These are phyloP conservation scores for Ophiostoma ulmi DNA, from an alignment of 2,329 filamentous ascomycete genomes.

Conservation along the genomic window DNA sequence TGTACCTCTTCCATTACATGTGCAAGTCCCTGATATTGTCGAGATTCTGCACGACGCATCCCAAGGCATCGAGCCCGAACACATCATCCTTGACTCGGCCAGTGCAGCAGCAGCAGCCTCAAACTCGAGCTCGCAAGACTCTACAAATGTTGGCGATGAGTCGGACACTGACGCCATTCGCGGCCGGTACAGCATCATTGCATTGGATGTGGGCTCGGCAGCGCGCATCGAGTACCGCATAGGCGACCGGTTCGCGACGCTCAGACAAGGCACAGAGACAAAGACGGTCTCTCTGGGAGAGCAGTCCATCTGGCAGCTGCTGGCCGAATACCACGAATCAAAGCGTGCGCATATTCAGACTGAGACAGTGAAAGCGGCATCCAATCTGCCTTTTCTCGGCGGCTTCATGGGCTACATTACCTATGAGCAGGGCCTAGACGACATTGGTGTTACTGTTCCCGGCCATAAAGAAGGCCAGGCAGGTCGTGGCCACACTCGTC, in stretches of 20 bases:
- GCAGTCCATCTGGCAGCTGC: conserved; percentile 46
- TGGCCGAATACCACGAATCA: conserved; percentile 43
- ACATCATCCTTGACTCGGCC: conserved; percentile 56
- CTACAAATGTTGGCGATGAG: background rate
- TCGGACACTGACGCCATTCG: conserved; percentile 34
- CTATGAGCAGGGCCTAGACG: conserved; percentile 72
- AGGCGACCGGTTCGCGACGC: conserved; percentile 41
- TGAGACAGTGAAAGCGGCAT: no score
- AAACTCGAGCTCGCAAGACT: background rate
- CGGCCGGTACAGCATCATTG: conserved; percentile 70
- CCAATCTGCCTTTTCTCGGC: conserved; percentile 62
- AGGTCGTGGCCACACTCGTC: conserved; percentile 36
- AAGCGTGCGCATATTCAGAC: conserved; percentile 12
- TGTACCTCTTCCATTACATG: conserved; percentile 42
- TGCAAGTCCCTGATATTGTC: conserved; percentile 51
- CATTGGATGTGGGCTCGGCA: conserved; percentile 55
- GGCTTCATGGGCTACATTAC: conserved; percentile 81
- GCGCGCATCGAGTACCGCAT: conserved; percentile 54
- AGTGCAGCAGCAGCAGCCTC: conserved; percentile 37
- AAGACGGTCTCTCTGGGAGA: conserved; percentile 29
- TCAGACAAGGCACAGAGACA: conserved; percentile 21
- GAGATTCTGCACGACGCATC: conserved; percentile 39
- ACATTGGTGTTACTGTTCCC: conserved; percentile 45
- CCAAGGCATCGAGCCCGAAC: conserved; percentile 34
- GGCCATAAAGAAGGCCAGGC: conserved; percentile 32